These are phyloP conservation scores for Postia placenta DNA, from an alignment of 768 basidiomycete genomes.

Conservation along the genomic window DNA sequence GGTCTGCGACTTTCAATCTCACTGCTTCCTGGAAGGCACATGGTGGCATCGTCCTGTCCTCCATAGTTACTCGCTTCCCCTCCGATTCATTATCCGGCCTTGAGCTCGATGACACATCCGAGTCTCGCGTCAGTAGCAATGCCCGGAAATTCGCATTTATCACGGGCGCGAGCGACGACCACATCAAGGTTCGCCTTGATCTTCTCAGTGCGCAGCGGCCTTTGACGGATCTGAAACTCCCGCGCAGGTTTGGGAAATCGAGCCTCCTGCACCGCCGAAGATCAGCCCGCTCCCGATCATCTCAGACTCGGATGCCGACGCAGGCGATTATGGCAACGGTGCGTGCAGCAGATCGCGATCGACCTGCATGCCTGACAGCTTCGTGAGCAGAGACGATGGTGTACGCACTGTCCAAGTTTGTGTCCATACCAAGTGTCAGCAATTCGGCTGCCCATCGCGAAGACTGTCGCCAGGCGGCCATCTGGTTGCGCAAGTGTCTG, in stretches of 20 bases:
- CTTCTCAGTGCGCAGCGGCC: neutral
- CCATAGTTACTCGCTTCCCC: conserved; percentile 41
- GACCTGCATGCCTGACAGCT: neutral
- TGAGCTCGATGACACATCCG: too few species aligned
- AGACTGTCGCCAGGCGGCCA: conserved; percentile 90
- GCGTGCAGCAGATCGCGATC: neutral
- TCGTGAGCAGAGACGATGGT: conserved; percentile 55
- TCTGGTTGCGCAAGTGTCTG: conserved; percentile 87
- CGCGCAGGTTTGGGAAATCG: conserved; percentile 35
- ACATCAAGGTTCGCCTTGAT: conserved; percentile 58
- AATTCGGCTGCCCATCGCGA: conserved; percentile 59
- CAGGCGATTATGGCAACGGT: conserved; percentile 5
- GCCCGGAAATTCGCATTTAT: conserved; percentile 36
- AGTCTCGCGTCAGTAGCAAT: neutral
- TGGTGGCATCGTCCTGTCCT: conserved; percentile 77
- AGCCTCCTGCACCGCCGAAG: conserved; percentile 14
- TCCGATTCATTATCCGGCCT: neutral
- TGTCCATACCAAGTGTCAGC: conserved; percentile 85
- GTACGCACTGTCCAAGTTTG: conserved; percentile 77
- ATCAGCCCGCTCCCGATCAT: neutral
- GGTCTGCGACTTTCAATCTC: conserved; percentile 81
- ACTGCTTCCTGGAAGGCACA: conserved; percentile 82
- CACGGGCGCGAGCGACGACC: conserved; percentile 82
- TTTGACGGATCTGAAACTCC: too few species aligned
- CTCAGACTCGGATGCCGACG: conserved; percentile 2